phyloP scores from a whole-genome alignment of 345 rosid genomes.

The Theobroma cacao region DNA sequence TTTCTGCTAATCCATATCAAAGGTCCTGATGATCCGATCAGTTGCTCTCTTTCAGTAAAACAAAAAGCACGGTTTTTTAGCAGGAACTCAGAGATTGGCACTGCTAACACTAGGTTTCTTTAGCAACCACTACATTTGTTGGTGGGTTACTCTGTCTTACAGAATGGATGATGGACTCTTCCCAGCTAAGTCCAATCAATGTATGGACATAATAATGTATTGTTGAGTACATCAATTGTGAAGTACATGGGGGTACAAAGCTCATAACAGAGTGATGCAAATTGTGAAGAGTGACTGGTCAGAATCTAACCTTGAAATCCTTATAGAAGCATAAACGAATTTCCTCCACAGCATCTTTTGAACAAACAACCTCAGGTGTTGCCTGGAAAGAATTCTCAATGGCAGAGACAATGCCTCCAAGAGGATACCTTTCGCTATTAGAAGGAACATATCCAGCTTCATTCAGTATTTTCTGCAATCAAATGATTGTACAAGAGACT shows the following conservation, averaged over 20 bases:
- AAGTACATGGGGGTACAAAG: background rate
- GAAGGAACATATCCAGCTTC: slow-evolving; percentile 93
- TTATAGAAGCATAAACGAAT: slow-evolving; percentile 81
- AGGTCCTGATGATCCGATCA: background rate
- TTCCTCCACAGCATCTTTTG: slow-evolving; percentile 66
- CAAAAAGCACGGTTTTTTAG: background rate
- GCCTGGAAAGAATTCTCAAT: slow-evolving; percentile 84
- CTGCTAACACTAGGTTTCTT: background rate
- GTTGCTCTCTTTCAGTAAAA: background rate
- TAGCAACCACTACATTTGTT: background rate
- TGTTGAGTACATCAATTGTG: background rate
- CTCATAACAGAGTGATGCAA: background rate
- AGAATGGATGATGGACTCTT: background rate
- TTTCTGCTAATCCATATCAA: background rate
- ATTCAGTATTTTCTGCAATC: slow-evolving; percentile 64
- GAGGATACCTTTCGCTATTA: slow-evolving; percentile 82
- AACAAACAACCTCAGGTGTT: slow-evolving; percentile 66
- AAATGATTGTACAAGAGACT: slow-evolving; percentile 3
- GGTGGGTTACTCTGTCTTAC: background rate
- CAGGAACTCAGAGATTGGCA: background rate
- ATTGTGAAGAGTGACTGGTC: background rate
- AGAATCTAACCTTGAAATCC: slow-evolving; percentile 67
- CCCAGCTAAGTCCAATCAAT: background rate
- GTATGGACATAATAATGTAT: background rate
- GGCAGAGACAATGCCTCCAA: slow-evolving; percentile 81